Evolutionary conservation across 2,329 filamentous ascomycete genomes (phyloP).

Genomic region (Keithomyces neogunnii): DNA sequence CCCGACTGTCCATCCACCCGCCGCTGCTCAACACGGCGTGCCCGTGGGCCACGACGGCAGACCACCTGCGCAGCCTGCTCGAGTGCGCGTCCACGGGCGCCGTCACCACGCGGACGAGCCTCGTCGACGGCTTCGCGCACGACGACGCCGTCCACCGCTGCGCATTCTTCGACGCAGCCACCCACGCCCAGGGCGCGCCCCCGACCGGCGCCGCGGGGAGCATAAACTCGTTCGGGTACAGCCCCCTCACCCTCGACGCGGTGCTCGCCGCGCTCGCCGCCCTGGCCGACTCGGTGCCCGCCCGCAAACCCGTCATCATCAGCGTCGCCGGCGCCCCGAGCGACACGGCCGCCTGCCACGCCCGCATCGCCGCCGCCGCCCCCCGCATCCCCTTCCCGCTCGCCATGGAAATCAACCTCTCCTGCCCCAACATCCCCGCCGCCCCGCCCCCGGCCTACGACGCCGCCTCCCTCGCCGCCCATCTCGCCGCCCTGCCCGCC

Average conservation of each 20-base stretch:
- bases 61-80: slow-evolving; percentile 55
- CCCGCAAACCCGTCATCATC: slow-evolving; percentile 54
- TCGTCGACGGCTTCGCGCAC: slow-evolving; percentile 57
- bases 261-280: slow-evolving; percentile 51
- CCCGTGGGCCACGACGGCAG: slow-evolving; percentile 62
- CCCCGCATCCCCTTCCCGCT: slow-evolving; percentile 37
- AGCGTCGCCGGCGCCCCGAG: slow-evolving; percentile 58
- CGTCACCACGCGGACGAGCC: slow-evolving; percentile 64
- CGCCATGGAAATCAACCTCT: slow-evolving; percentile 70
- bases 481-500: slow-evolving; percentile 40
- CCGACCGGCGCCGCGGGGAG: slow-evolving; percentile 26
- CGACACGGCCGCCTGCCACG: slow-evolving; percentile 51
- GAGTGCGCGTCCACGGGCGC: slow-evolving; percentile 56
- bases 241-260: slow-evolving; percentile 47
- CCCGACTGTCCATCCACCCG: slow-evolving; percentile 42
- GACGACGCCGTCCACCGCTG: slow-evolving; percentile 53
- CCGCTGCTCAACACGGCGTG: slow-evolving; percentile 68
- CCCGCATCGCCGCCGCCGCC: slow-evolving; percentile 32
- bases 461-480: slow-evolving; percentile 37
- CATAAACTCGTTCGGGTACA: slow-evolving; percentile 69
- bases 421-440: slow-evolving; percentile 65
- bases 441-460: slow-evolving; percentile 66
- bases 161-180: slow-evolving; percentile 49
- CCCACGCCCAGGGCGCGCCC: slow-evolving; percentile 9
- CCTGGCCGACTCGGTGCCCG: slow-evolving; percentile 20